Evolutionary conservation across 352 stramenopile species (phyloP).

Genomic region (Aphanomyces invadans): DNA sequence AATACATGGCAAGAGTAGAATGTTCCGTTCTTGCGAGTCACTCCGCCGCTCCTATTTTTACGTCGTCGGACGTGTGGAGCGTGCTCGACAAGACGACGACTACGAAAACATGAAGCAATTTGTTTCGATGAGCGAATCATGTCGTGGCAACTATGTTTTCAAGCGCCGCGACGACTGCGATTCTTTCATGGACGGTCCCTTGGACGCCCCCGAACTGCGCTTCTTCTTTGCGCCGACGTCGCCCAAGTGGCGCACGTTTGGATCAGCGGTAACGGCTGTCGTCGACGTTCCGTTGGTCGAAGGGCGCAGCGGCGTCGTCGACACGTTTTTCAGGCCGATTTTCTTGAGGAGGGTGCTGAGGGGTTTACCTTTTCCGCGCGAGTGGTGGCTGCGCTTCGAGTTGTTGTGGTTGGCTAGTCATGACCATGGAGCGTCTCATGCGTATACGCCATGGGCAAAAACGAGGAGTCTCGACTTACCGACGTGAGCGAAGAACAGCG

Average conservation of each 20-base stretch:
- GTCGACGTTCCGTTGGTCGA: background rate
- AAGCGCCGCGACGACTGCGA: background rate
- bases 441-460: too few species aligned
- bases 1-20: too few species aligned
- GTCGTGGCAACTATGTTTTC: background rate
- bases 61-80: too few species aligned
- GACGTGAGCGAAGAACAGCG: constrained; percentile 34
- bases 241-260: too few species aligned
- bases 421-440: too few species aligned
- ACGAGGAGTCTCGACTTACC: background rate
- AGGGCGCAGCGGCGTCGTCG: background rate
- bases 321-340: background rate
- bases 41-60: too few species aligned
- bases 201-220: background rate
- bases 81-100: too few species aligned
- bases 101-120: too few species aligned
- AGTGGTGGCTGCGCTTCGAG: background rate
- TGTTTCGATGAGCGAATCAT: too few species aligned
- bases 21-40: too few species aligned
- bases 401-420: constrained; percentile 2
- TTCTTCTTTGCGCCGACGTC: background rate
- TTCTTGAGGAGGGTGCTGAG: background rate
- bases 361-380: background rate
- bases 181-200: background rate
- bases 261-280: background rate